Evolutionary conservation across 192 early-diverging fungal species (phyloP).

Genomic region (Oehlia diaphana): DNA sequence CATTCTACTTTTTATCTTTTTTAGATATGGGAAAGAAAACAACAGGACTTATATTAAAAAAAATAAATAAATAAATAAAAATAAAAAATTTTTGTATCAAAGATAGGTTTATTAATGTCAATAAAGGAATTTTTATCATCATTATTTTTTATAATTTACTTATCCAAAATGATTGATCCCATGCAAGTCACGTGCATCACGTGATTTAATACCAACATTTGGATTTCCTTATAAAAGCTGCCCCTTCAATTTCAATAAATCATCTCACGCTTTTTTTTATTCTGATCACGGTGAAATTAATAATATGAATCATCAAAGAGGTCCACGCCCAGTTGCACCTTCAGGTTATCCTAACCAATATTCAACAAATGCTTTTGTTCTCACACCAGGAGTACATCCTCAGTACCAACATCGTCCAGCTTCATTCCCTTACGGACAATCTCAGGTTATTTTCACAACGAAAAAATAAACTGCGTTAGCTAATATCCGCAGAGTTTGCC

Average conservation of each 20-base stretch:
- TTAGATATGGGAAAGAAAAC: conserved; percentile 40
- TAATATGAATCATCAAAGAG: neutral
- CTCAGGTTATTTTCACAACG: neutral
- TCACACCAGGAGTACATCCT: neutral
- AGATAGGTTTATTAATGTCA: neutral
- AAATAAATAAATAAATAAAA: neutral
- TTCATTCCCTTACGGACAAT: neutral
- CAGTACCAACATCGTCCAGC: neutral
- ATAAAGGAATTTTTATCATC: neutral
- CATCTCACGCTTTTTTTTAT: neutral
- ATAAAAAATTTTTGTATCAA: no score
- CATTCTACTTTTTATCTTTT: conserved; percentile 4
- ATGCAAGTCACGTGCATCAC: no score
- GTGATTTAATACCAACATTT: no score
- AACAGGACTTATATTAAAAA: neutral
- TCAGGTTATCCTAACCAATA: neutral
- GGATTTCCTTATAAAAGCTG: no score
- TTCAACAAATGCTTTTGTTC: neutral
- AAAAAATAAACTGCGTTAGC: neutral
- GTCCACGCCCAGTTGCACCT: neutral
- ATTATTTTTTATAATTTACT: no score
- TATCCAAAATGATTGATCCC: no score
- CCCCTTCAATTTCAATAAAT: no score
- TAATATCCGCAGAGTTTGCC: neutral
- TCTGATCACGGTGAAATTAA: neutral